Evolutionary conservation across 2,329 filamentous ascomycete species (phyloP), one percentile per base, ranked within the genome.

Genomic region (Fusarium stilboides): DNA sequence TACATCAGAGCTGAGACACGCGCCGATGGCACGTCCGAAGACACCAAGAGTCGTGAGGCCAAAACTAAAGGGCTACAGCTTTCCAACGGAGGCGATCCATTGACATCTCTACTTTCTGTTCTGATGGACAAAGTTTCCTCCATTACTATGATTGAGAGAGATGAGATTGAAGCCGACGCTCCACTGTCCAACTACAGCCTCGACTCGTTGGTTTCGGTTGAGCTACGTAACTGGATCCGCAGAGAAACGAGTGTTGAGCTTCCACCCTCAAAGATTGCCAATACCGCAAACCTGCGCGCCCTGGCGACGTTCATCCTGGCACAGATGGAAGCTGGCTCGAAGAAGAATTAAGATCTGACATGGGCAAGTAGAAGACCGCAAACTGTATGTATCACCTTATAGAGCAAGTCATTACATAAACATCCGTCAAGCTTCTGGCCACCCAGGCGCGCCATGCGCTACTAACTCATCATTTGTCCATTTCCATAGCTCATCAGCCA

Each of bases 81-180:
- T 6, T 6, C 17, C 34, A 36, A 36, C 14, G 34, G 14, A 36
- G 34, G 34, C 15, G 34, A 36, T 17, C 43, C 57, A 19, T 36
- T 54, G 44, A 22, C 33, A 12, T 42, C 22, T 28, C 36, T 61
- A 8, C 28, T 55, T 26, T 45, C 34, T 26, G 57, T 43, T n/a
- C 22, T 61, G 15, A 55, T 54, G n/a, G 46, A 36, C n/a, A 65
- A 65, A 42, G 57, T 68, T 14, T 57, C 61, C 13, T 37, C 47
- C 20, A 68, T 65, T 10, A 65, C 65, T 2, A 66, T 66, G 62
- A 57, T 68, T 9, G 59, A 64, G n/a, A n/a, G 33, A 7, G 56
- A 62, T 4, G 63, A 64, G 14, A 50, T 69, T 13, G 56, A 47
- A n/a, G n/a, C 59, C 28, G 31, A 49, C 22, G 24, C 46, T 6